Conservation (phyloP, 1,139 yeast species). For the Scheffersomyces cryptocercus region DNA sequence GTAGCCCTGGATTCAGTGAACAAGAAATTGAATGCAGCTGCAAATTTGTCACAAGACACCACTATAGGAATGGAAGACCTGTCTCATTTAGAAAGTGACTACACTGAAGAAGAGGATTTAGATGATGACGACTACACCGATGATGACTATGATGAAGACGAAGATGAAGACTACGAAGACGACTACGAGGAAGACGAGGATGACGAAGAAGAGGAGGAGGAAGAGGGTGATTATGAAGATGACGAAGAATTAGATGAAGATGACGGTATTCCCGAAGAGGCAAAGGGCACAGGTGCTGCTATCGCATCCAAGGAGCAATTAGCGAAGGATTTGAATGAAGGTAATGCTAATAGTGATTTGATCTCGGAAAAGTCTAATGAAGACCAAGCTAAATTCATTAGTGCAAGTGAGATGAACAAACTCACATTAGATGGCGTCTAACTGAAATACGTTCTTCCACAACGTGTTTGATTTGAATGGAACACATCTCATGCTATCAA, state of each 20-base stretch:
- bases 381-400: neutral
- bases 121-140: slow-evolving; percentile 2
- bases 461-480: too few species aligned
- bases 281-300: slow-evolving; percentile 22
- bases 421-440: slow-evolving; percentile 6
- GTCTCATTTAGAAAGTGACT: slow-evolving; percentile 1
- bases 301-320: slow-evolving; percentile 28
- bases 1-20: too few species aligned
- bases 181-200: slow-evolving; percentile 12
- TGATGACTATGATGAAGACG: neutral
- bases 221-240: slow-evolving; percentile 26
- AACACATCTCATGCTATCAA: too few species aligned
- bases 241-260: slow-evolving; percentile 21
- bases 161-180: slow-evolving; percentile 7
- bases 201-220: slow-evolving; percentile 25
- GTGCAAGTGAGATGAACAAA: slow-evolving; percentile 8
- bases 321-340: slow-evolving; percentile 16
- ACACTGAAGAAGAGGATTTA: slow-evolving; percentile 6
- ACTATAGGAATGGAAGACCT: too few species aligned
- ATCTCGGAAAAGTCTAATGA: slow-evolving; percentile 8
- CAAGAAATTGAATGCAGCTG: too few species aligned
- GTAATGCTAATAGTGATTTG: slow-evolving; percentile 6
- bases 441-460: neutral
- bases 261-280: slow-evolving; percentile 21
- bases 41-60: too few species aligned